These are phyloP conservation scores for Phoma sp. DNA, from an alignment of 2,329 filamentous ascomycete species.

Conservation along the genomic window DNA sequence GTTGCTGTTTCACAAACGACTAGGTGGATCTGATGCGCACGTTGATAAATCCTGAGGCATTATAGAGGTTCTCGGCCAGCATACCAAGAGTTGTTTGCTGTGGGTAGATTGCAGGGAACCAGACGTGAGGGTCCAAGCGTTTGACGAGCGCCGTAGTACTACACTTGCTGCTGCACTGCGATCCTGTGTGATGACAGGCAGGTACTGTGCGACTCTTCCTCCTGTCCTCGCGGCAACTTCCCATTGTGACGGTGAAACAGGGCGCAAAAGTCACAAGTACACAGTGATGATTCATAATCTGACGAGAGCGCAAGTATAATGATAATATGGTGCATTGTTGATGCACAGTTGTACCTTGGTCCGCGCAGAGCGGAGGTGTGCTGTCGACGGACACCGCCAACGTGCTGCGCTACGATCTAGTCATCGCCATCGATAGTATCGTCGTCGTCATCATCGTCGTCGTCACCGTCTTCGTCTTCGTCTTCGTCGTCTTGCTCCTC, in stretches of 20 bases:
- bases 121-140: conserved; percentile 13
- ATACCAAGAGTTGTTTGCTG: conserved; percentile 3
- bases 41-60: conserved; percentile 14
- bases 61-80: conserved; percentile 13
- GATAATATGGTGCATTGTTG: not conserved
- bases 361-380: too few species aligned
- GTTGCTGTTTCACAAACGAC: conserved; percentile 4
- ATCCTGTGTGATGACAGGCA: not conserved
- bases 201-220: not conserved
- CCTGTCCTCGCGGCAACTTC: not conserved
- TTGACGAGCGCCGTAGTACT: conserved; percentile 11
- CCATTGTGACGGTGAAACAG: not conserved
- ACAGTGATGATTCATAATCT: not conserved
- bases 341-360: too few species aligned
- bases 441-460: conserved; percentile 6
- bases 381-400: too few species aligned
- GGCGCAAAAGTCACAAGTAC: not conserved
- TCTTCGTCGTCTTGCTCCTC: not conserved
- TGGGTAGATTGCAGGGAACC: conserved; percentile 14
- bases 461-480: not conserved
- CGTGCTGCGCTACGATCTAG: not conserved
- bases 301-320: not conserved
- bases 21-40: conserved; percentile 1
- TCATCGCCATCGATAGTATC: conserved; percentile 5
- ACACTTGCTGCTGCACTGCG: conserved; percentile 8